Evolutionary conservation across 495 filamentous ascomycete genomes (phyloP), one percentile per base, ranked within the genome.

Genomic region (Lophiostoma macrostomum): DNA sequence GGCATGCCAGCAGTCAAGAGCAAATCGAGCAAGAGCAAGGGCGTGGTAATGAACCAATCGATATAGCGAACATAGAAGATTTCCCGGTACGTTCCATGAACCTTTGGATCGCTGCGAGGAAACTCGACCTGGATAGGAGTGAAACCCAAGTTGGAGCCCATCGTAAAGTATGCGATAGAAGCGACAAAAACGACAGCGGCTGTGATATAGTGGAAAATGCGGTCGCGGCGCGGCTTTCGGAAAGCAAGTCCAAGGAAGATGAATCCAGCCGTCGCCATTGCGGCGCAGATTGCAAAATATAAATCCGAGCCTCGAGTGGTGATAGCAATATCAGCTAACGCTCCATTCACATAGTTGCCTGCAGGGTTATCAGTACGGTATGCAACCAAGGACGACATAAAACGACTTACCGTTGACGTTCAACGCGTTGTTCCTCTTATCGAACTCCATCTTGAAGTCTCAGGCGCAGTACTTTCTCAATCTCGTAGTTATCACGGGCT

Each of bases 31-130:
- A 82, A 71, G 0, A 87, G 67, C 13, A 84, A 67, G 39, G 80
- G 69, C 44, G 74, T 68, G 25, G 71, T 73, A 55, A 80, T 72
- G 31, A 73, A 64, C 81, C 82, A 85, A 64, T 85, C 78, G 53
- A 88, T 78, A 66, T 87, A 88, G 23, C 83, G 73, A 27, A 80
- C 83, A 51, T 83, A 89, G 67, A 87, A 88, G 61, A 89, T 79
- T 66, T 87, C 75, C 8, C 85, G 76, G 14, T 71, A 74, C 4
- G 64, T 58, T 8, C 76, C 77, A 8, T 57, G 35, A 4, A 78
- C 72, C 19, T 69, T 66, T 28, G 67, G 60, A 18, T 74, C 69
- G 42, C 51, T 59, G 7, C 76, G 71, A 5, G 53, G 56, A 55
- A 77, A 84, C 58, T 84, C 71, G 22, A 82, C 78, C 8, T 61